These are phyloP conservation scores for Talaromyces verruculosus DNA, from an alignment of 2,329 filamentous ascomycete species.

Conservation along the genomic window DNA sequence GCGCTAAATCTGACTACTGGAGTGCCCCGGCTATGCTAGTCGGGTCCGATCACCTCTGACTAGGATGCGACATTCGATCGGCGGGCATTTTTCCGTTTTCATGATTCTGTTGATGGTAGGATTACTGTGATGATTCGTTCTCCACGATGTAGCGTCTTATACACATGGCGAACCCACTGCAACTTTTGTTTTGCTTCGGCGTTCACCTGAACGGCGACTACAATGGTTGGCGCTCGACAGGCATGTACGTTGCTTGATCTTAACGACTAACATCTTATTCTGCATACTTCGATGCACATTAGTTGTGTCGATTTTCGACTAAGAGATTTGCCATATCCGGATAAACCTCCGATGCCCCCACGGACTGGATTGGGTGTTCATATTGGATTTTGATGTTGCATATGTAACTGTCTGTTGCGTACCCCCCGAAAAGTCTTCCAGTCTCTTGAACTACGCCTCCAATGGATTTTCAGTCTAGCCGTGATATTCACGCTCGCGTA, in stretches of 20 bases:
- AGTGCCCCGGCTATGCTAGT: background rate
- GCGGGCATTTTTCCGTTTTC: background rate
- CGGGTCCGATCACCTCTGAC: background rate
- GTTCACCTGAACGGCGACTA: background rate
- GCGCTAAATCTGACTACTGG: background rate
- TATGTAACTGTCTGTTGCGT: background rate
- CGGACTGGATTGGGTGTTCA: background rate
- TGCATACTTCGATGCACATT: background rate
- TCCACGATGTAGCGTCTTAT: background rate
- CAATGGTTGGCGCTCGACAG: background rate
- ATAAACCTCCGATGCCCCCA: conserved; percentile 7
- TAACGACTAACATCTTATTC: background rate
- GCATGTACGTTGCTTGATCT: background rate
- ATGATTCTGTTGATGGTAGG: background rate
- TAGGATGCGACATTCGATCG: background rate
- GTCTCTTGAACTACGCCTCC: background rate
- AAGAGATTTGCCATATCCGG: background rate
- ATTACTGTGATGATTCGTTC: background rate
- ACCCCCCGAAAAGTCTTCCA: background rate
- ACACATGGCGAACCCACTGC: background rate
- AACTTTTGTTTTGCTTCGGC: background rate
- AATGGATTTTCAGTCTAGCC: background rate
- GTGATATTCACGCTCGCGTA: background rate
- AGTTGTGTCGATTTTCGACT: background rate
- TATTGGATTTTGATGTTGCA: background rate